phyloP scores from a whole-genome alignment of 768 basidiomycete genomes.

The Boletus reticuloceps region DNA sequence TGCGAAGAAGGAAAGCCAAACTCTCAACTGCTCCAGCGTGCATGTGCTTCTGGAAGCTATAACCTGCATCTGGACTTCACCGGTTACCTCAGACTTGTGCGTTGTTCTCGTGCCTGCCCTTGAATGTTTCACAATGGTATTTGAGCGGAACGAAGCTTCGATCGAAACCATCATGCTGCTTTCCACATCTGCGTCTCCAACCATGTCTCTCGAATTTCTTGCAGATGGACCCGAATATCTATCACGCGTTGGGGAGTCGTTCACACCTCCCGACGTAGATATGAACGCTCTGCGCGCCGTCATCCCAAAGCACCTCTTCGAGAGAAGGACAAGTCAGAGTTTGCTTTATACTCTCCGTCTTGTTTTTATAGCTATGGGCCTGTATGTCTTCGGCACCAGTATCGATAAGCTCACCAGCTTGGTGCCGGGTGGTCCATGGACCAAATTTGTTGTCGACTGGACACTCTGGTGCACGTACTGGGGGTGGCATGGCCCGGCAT shows the following conservation, averaged over 20 bases:
- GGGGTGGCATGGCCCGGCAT: background rate
- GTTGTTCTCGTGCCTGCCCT: too few species aligned
- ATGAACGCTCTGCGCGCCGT: background rate
- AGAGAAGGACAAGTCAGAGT: background rate
- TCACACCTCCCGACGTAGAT: background rate
- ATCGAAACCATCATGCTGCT: background rate
- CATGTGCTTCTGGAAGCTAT: too few species aligned
- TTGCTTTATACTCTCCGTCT: background rate
- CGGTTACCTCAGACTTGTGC: too few species aligned
- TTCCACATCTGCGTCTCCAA: background rate
- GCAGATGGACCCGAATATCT: background rate
- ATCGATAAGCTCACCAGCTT: background rate
- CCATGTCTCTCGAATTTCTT: background rate
- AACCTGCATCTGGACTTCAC: too few species aligned
- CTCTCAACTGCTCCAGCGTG: too few species aligned
- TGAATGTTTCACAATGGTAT: too few species aligned
- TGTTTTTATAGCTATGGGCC: background rate
- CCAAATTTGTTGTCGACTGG: background rate
- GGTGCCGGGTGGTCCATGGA: background rate
- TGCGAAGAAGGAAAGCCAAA: too few species aligned
- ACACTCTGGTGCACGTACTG: background rate
- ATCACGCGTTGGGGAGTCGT: background rate
- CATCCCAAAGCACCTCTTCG: background rate
- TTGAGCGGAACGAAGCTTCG: background rate
- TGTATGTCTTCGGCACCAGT: background rate